phyloP scores from a whole-genome alignment of 2,329 filamentous ascomycete genomes.

The Diaporthe sp. region DNA sequence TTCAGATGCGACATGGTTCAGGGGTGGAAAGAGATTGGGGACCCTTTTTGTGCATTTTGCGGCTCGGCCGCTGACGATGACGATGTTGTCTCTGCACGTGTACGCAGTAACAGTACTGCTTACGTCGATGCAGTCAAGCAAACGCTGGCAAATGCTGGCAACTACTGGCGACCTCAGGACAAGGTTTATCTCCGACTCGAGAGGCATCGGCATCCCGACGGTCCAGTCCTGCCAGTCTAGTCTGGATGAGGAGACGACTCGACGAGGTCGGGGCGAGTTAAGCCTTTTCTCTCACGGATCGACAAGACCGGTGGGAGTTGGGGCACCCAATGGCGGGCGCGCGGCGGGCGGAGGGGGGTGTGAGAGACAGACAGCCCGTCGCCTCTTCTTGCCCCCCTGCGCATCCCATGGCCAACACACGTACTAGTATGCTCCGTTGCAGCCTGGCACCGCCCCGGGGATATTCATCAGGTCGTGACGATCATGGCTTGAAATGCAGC shows the following conservation, averaged over 20 bases:
- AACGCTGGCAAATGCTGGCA: too few species aligned
- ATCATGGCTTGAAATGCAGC: conserved; percentile 18
- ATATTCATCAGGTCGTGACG: conserved; percentile 19
- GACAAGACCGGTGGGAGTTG: conserved; percentile 13
- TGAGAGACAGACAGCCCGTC: not conserved
- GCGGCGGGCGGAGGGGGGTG: not conserved
- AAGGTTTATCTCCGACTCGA: not conserved
- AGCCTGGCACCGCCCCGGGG: conserved; percentile 3
- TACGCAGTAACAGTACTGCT: too few species aligned
- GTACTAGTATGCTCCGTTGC: too few species aligned
- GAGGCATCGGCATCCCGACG: not conserved
- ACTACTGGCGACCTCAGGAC: not conserved
- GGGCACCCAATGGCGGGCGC: not conserved
- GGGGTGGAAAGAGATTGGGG: conserved; percentile 14
- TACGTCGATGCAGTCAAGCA: too few species aligned
- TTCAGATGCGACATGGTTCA: conserved; percentile 25
- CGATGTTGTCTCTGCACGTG: not conserved
- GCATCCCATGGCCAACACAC: not conserved
- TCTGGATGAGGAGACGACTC: not conserved
- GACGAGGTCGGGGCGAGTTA: not conserved
- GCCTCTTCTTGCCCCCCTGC: too few species aligned
- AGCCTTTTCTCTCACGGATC: conserved; percentile 4
- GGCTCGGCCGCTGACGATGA: conserved; percentile 18
- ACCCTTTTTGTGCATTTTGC: conserved; percentile 21
- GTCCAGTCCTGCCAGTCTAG: not conserved